Percentiles rank a stretch among this genome's conserved stretches.
These are phyloP conservation scores for Termitomyces sp. DNA, from an alignment of 768 basidiomycete genomes.

Conservation along the genomic window DNA sequence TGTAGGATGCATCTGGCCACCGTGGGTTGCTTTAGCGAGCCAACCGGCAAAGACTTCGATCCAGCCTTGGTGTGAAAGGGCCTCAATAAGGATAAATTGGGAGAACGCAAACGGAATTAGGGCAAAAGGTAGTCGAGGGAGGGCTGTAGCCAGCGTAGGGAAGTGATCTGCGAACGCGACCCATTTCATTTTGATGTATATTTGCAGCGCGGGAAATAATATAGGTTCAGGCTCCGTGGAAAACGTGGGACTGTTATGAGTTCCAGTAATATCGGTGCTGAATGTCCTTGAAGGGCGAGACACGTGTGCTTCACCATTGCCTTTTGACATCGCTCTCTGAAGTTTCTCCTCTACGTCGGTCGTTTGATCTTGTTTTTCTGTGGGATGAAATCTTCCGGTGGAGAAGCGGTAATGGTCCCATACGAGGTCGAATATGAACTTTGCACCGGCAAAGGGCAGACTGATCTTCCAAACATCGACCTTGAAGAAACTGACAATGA, in stretches of 20 bases:
- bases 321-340: conserved; percentile 22
- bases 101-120: conserved; percentile 91
- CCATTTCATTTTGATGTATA: conserved; percentile 12
- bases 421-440: conserved; percentile 62
- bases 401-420: conserved; percentile 51
- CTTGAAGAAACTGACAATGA: conserved; percentile 72
- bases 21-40: conserved; percentile 15
- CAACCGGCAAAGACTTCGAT: conserved; percentile 70
- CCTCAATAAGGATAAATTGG: conserved; percentile 93
- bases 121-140: conserved; percentile 70
- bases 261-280: conserved; percentile 6
- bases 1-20: conserved; percentile 15
- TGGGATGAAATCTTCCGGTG: neutral
- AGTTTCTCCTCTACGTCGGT: conserved; percentile 21
- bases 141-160: conserved; percentile 66
- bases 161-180: conserved; percentile 35
- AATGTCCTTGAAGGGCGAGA: conserved; percentile 7
- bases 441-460: conserved; percentile 73
- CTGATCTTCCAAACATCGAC: conserved; percentile 87
- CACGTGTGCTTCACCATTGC: conserved; percentile 10
- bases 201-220: neutral
- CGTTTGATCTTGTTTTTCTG: conserved; percentile 8
- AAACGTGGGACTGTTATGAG: neutral
- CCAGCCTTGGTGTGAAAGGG: conserved; percentile 83
- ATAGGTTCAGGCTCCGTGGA: neutral